A percentile compares a stretch with the other conserved stretches of the same genome.
Evolutionary conservation across 805 yeast species (phyloP).

Genomic region (Myxozyma melibiosi): DNA sequence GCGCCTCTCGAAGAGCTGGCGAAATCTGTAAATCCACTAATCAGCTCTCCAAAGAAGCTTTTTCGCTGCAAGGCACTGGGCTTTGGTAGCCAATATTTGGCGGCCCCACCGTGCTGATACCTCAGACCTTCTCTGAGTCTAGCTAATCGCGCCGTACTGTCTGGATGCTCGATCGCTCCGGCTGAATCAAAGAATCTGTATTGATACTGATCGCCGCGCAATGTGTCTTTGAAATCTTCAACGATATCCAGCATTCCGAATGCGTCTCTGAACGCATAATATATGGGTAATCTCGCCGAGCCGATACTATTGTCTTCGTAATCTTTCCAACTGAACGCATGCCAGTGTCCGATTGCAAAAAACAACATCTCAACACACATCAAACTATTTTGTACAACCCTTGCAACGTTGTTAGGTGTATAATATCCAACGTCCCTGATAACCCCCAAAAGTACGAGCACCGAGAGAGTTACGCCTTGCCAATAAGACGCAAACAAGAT

Average conservation of each 20-base stretch:
- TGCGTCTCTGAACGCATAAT: constrained; percentile 73
- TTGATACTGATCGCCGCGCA: constrained; percentile 73
- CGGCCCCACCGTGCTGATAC: constrained; percentile 73
- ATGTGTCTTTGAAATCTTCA: constrained; percentile 71
- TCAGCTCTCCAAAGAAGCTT: not conserved
- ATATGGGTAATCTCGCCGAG: constrained; percentile 63
- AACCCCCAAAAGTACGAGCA: constrained; percentile 42
- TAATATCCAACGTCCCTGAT: constrained; percentile 41
- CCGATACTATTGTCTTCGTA: constrained; percentile 68
- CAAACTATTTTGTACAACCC: constrained; percentile 72
- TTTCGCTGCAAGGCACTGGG: constrained; percentile 17
- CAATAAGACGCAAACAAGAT: constrained; percentile 98
- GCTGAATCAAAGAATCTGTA: constrained; percentile 82
- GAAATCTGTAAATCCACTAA: constrained; percentile 1
- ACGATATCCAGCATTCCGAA: constrained; percentile 75
- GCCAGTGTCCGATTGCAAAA: constrained; percentile 87
- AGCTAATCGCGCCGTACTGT: constrained; percentile 62
- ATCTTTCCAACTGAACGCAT: constrained; percentile 77
- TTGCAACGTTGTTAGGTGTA: constrained; percentile 50
- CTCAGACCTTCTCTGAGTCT: constrained; percentile 82
- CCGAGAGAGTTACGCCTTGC: constrained; percentile 73
- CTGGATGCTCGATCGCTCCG: constrained; percentile 71
- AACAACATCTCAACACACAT: constrained; percentile 81
- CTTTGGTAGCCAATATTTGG: constrained; percentile 75
- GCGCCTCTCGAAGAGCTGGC: constrained; percentile 17